These are phyloP conservation scores for Penicillium sp. DNA, from an alignment of 2,329 filamentous ascomycete species.

Conservation along the genomic window DNA sequence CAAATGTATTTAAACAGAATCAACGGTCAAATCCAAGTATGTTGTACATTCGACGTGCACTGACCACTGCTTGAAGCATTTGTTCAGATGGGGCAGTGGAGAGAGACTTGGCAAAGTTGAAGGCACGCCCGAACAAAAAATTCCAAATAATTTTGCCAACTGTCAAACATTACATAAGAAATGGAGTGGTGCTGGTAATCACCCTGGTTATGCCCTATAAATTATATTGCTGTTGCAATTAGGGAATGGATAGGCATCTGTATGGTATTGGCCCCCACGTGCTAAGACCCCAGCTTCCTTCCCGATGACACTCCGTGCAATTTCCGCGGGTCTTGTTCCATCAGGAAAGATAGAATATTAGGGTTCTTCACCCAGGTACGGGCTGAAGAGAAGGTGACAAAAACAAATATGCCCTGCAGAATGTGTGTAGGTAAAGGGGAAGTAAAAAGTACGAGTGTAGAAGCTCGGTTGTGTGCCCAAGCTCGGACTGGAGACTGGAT, in stretches of 20 bases:
- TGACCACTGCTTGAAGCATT: background rate
- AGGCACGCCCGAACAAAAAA: background rate
- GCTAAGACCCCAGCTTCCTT: background rate
- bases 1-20: background rate
- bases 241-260: background rate
- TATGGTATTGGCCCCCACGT: constrained; percentile 1
- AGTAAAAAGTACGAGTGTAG: background rate
- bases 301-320: background rate
- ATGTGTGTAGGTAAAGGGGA: background rate
- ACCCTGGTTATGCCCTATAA: background rate
- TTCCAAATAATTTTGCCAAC: background rate
- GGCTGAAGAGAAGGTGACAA: background rate
- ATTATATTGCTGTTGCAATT: background rate
- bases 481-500: background rate
- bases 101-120: background rate
- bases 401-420: background rate
- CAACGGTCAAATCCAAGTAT: background rate
- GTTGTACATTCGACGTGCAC: background rate
- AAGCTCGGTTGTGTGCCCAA: background rate
- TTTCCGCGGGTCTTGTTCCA: background rate
- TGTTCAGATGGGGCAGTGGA: background rate
- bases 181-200: background rate
- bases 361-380: background rate
- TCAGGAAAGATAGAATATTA: background rate
- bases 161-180: background rate